Conservation (phyloP, 345 rosid genomes). For the Gossypium stocksii region DNA sequence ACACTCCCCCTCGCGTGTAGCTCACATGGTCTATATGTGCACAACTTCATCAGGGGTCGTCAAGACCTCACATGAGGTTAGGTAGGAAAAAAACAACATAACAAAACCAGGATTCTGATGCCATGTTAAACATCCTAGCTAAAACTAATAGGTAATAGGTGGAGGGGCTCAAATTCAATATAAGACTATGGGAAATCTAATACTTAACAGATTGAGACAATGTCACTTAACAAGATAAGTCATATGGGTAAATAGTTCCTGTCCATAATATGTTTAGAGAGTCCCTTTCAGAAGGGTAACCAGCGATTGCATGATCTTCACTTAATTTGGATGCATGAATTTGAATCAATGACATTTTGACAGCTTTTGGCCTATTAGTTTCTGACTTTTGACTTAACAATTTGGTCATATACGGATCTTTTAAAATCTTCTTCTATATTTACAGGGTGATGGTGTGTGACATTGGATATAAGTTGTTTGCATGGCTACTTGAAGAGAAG, state of each 20-base stretch:
- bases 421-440: not conserved
- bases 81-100: no score
- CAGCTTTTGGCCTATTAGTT: not conserved
- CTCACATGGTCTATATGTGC: no score
- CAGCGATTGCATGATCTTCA: not conserved
- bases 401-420: not conserved
- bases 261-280: not conserved
- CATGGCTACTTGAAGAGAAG: slow-evolving; percentile 11
- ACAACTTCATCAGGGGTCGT: no score
- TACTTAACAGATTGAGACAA: not conserved
- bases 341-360: not conserved
- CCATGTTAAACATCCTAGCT: not conserved
- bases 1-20: no score
- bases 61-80: no score
- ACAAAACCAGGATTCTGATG: no score
- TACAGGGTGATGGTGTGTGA: not conserved
- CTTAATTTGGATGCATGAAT: not conserved
- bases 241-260: not conserved
- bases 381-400: not conserved
- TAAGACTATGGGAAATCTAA: not conserved
- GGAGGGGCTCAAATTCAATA: not conserved
- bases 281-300: not conserved
- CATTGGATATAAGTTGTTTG: slow-evolving; percentile 3
- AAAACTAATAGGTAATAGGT: not conserved
- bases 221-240: not conserved